phyloP scores from a whole-genome alignment of 2,329 filamentous ascomycete species.

The Xylaria sp. region DNA sequence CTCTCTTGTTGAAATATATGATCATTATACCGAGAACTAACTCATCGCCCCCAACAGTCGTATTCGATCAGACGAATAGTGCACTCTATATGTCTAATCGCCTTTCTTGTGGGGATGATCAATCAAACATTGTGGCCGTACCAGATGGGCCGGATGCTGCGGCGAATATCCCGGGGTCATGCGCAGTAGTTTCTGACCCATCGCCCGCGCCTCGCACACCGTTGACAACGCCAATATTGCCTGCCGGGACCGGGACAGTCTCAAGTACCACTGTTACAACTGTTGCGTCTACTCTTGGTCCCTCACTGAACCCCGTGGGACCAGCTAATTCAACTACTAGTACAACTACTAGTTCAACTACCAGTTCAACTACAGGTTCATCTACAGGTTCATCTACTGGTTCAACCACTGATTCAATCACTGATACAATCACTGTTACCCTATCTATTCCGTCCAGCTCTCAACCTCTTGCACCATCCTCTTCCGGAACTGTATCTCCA shows the following conservation, averaged over 20 bases:
- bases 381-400: too few species aligned
- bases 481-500: background rate
- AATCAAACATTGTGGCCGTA: constrained; percentile 45
- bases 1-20: background rate
- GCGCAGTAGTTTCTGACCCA: constrained; percentile 15
- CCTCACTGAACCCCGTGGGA: constrained; percentile 20
- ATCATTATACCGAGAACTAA: background rate
- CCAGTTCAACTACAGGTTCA: too few species aligned
- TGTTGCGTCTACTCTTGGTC: background rate
- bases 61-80: constrained; percentile 48
- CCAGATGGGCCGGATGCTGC: constrained; percentile 45
- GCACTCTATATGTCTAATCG: constrained; percentile 49
- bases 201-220: background rate
- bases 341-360: too few species aligned
- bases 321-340: background rate
- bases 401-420: too few species aligned
- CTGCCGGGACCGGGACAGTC: background rate
- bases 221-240: background rate
- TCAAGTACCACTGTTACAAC: constrained; percentile 5
- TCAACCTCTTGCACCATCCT: constrained; percentile 1
- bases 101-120: constrained; percentile 37
- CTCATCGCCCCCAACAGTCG: constrained; percentile 34
- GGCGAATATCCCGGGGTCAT: constrained; percentile 43
- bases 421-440: constrained; percentile 12
- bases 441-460: background rate